Conservation (phyloP, 495 filamentous ascomycete genomes). For the Annulohypoxylon stygium region DNA sequence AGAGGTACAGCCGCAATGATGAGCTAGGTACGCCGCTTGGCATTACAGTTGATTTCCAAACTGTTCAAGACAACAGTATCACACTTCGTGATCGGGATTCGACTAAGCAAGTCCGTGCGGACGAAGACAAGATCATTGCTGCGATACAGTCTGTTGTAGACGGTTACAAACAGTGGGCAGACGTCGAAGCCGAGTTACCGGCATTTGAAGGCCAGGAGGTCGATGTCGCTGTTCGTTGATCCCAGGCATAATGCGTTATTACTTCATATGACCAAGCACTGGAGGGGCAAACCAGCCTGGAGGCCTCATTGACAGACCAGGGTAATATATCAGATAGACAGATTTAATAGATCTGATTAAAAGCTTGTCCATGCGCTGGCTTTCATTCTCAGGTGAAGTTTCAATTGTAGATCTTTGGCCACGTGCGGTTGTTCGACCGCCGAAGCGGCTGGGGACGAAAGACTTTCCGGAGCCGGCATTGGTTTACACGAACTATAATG, state of each 20-base stretch:
- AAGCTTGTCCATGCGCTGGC: constrained; percentile 20
- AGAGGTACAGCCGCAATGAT: constrained; percentile 79
- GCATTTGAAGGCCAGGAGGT: constrained; percentile 71
- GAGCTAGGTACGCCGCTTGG: constrained; percentile 80
- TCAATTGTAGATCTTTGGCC: constrained; percentile 37
- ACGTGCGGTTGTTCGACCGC: constrained; percentile 10
- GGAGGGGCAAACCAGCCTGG: constrained; percentile 16
- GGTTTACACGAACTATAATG: background rate
- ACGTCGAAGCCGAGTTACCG: constrained; percentile 70
- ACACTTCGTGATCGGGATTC: constrained; percentile 81
- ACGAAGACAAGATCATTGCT: constrained; percentile 71
- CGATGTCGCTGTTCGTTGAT: constrained; percentile 47
- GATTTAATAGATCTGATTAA: constrained; percentile 30
- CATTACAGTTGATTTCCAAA: constrained; percentile 82
- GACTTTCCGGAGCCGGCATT: background rate
- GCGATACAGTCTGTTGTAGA: constrained; percentile 71
- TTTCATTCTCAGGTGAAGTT: constrained; percentile 34
- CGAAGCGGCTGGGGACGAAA: constrained; percentile 14
- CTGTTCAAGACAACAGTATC: constrained; percentile 74
- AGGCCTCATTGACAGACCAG: constrained; percentile 23
- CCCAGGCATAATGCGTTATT: constrained; percentile 4
- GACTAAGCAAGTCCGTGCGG: constrained; percentile 77
- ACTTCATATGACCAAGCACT: constrained; percentile 11
- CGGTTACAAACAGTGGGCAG: constrained; percentile 71
- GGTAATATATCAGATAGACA: constrained; percentile 12